Evolutionary conservation across 2,329 filamentous ascomycete genomes (phyloP).

Genomic region (Corinectria fuckeliana): DNA sequence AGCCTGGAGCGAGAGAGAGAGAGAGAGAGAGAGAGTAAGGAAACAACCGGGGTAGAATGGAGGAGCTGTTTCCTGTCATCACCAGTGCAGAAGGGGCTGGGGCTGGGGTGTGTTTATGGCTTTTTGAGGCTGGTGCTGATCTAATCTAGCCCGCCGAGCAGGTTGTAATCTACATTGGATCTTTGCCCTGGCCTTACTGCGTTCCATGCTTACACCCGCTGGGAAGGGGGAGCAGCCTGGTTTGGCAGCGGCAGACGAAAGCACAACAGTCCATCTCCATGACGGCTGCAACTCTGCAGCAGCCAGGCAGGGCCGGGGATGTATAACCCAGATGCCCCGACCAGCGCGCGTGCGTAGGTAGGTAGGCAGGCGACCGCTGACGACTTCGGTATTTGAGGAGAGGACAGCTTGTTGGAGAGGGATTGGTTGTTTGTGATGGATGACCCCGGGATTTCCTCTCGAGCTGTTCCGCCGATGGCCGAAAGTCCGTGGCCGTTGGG

Average conservation of each 20-base stretch:
- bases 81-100: conserved; percentile 13
- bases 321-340: conserved; percentile 9
- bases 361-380: not conserved
- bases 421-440: not conserved
- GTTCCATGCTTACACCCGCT: not conserved
- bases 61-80: conserved; percentile 16
- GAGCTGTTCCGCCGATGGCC: not conserved
- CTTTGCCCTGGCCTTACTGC: not conserved
- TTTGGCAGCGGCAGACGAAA: not conserved
- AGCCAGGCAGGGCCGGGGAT: conserved; percentile 4
- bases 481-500: conserved; percentile 16
- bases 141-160: too few species aligned
- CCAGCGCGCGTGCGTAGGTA: not conserved
- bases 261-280: not conserved
- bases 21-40: conserved; percentile 3
- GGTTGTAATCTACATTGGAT: too few species aligned
- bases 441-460: not conserved
- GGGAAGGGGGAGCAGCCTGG: not conserved
- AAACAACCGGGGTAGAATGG: not conserved
- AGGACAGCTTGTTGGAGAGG: not conserved
- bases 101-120: conserved; percentile 1
- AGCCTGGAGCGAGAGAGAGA: conserved; percentile 2
- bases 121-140: not conserved
- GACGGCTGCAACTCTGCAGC: conserved; percentile 2
- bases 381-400: conserved; percentile 4